A percentile compares a stretch with the other conserved stretches of the same genome.
These are phyloP conservation scores for Suillus discolor DNA, from an alignment of 768 basidiomycete species.

Conservation along the genomic window DNA sequence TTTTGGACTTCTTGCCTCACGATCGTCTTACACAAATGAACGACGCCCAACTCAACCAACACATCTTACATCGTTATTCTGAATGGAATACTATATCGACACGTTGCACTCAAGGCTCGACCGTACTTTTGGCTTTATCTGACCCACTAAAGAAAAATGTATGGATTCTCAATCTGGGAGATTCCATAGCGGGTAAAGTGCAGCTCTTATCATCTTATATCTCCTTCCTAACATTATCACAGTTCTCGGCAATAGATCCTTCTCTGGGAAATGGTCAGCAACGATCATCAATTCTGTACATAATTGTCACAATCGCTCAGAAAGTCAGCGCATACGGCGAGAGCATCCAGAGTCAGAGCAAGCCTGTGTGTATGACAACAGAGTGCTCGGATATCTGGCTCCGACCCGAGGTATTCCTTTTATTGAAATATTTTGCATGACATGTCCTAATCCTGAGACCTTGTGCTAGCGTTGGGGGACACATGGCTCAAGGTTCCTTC, in stretches of 20 bases:
- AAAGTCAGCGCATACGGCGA: slow-evolving; percentile 27
- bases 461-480: slow-evolving; percentile 26
- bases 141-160: slow-evolving; percentile 31
- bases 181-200: slow-evolving; percentile 36
- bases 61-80: slow-evolving; percentile 38
- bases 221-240: slow-evolving; percentile 9
- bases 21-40: slow-evolving; percentile 38
- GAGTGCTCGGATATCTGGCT: slow-evolving; percentile 41
- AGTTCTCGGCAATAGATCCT: slow-evolving; percentile 27
- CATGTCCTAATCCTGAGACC: slow-evolving; percentile 16
- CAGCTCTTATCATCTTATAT: background rate
- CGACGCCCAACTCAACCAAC: slow-evolving; percentile 41
- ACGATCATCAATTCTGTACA: slow-evolving; percentile 30
- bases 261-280: slow-evolving; percentile 23
- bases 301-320: slow-evolving; percentile 32
- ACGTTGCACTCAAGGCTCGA: slow-evolving; percentile 36
- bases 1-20: slow-evolving; percentile 46
- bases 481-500: slow-evolving; percentile 38
- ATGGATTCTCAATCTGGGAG: slow-evolving; percentile 38
- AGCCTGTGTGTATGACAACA: slow-evolving; percentile 31
- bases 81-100: slow-evolving; percentile 39
- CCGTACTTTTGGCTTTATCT: slow-evolving; percentile 33
- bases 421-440: background rate
- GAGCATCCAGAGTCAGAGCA: slow-evolving; percentile 34
- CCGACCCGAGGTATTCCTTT: slow-evolving; percentile 38